phyloP scores from a whole-genome alignment of 1,284 basidiomycete species.

The Melanopsichium pennsylvanicum region DNA sequence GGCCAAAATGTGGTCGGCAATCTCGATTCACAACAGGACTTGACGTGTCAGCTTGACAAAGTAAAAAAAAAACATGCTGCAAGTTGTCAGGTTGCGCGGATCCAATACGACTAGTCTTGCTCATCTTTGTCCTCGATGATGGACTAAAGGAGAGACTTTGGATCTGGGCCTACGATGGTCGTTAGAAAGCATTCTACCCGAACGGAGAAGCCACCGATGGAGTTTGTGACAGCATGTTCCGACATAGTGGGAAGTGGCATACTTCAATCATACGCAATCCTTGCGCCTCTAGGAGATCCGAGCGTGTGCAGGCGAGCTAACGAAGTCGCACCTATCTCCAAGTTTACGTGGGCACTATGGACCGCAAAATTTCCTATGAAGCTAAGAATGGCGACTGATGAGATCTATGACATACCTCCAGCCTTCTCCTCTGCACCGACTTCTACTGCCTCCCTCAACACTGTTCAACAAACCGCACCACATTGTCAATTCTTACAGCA shows the following conservation, averaged over 20 bases:
- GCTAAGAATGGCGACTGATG: constrained; percentile 7
- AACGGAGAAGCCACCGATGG: too few species aligned
- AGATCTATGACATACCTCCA: constrained; percentile 3
- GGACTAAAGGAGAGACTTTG: too few species aligned
- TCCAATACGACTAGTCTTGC: background rate
- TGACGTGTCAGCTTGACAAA: background rate
- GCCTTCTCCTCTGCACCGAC: too few species aligned
- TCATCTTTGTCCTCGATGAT: background rate
- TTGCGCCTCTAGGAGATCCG: constrained; percentile 16
- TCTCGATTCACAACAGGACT: background rate
- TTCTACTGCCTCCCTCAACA: too few species aligned
- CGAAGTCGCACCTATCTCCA: background rate
- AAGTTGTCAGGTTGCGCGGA: constrained; percentile 30
- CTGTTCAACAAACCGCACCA: too few species aligned
- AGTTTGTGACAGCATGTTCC: too few species aligned
- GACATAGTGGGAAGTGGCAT: background rate
- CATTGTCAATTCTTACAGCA: too few species aligned
- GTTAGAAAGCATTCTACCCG: too few species aligned
- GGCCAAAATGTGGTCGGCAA: background rate
- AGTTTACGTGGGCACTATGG: background rate
- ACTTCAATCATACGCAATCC: background rate
- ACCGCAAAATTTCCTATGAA: background rate
- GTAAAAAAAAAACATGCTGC: too few species aligned
- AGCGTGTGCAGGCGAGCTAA: constrained; percentile 8
- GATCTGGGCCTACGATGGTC: too few species aligned